Evolutionary conservation across 2,329 filamentous ascomycete species (phyloP).

Genomic region (Fusarium buharicum): DNA sequence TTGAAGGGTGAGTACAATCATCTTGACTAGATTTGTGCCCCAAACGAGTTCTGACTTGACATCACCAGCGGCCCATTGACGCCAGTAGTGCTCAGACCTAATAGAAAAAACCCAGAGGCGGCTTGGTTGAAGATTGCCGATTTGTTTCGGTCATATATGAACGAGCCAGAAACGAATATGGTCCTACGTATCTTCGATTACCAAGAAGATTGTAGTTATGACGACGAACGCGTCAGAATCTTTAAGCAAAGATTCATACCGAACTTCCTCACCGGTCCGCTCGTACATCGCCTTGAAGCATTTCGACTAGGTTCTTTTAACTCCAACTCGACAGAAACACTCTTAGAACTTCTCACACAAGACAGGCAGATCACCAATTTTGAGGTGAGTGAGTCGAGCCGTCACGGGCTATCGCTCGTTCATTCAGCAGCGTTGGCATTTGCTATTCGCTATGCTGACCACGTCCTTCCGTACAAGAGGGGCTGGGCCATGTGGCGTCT

Average conservation of each 20-base stretch:
- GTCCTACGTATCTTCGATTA: slow-evolving; percentile 35
- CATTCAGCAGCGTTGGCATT: slow-evolving; percentile 42
- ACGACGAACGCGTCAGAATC: slow-evolving; percentile 3
- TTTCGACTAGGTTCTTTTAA: slow-evolving; percentile 39
- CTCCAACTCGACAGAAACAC: fast-evolving
- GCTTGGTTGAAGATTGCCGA: slow-evolving; percentile 11
- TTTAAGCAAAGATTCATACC: slow-evolving; percentile 39
- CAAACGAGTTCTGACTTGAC: not conserved
- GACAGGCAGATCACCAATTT: not conserved
- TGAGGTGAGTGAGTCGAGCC: slow-evolving; percentile 28
- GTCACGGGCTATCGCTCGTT: slow-evolving; percentile 34
- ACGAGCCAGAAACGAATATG: slow-evolving; percentile 28
- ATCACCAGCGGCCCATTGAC: slow-evolving; percentile 6
- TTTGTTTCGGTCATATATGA: slow-evolving; percentile 38
- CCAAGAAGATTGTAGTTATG: not conserved
- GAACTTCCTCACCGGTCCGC: slow-evolving; percentile 11
- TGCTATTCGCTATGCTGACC: slow-evolving; percentile 33
- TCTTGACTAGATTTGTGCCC: too few relatives aligned
- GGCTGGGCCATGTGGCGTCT: not conserved
- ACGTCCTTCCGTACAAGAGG: slow-evolving; percentile 6
- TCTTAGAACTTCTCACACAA: slow-evolving; percentile 11
- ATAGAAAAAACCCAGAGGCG: not conserved
- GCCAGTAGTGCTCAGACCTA: not conserved
- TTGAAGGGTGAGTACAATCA: not conserved
- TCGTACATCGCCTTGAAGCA: slow-evolving; percentile 37